Percentiles rank a stretch among this genome's conserved stretches.
These are phyloP conservation scores for Rhynchospora breviuscula DNA, from an alignment of 176 grass and related monocot species.

Conservation along the genomic window DNA sequence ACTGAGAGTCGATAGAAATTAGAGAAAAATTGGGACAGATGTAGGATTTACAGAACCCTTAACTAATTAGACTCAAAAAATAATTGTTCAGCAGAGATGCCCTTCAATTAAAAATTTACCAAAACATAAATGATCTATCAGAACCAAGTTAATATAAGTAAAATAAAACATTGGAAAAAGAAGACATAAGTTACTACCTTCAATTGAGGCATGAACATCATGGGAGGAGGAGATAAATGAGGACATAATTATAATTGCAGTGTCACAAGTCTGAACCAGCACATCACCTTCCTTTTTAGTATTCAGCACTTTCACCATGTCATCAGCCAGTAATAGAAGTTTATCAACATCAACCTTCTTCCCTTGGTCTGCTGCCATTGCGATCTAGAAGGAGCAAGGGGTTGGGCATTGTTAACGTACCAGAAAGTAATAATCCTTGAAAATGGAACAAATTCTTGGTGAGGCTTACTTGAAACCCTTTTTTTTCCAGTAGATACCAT, in stretches of 20 bases:
- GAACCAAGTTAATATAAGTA: background rate
- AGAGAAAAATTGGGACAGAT: background rate
- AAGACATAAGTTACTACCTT: conserved; percentile 29
- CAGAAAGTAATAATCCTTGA: no score
- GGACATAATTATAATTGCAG: conserved; percentile 42
- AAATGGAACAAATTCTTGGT: no score
- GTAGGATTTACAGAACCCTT: background rate
- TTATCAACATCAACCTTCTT: conserved; percentile 28
- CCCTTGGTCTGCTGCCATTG: conserved; percentile 21
- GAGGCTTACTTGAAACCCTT: no score
- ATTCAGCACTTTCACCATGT: conserved; percentile 19
- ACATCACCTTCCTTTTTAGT: conserved; percentile 28
- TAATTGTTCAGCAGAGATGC: background rate
- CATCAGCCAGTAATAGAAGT: conserved; percentile 24
- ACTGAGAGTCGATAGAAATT: conserved; percentile 15
- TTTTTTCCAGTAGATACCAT: no score
- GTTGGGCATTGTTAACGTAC: no score
- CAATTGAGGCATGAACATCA: conserved; percentile 28
- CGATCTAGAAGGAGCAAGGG: background rate
- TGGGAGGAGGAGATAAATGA: conserved; percentile 29
- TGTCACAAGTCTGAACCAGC: conserved; percentile 28
- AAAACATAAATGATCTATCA: background rate
- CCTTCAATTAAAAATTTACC: background rate
- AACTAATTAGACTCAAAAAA: background rate
- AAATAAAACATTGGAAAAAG: background rate